Percentiles rank a stretch among this genome's conserved stretches.
Evolutionary conservation across 225 moss, liverwort and hornwort genomes (phyloP).

Genomic region (Physcomitrium patens): DNA sequence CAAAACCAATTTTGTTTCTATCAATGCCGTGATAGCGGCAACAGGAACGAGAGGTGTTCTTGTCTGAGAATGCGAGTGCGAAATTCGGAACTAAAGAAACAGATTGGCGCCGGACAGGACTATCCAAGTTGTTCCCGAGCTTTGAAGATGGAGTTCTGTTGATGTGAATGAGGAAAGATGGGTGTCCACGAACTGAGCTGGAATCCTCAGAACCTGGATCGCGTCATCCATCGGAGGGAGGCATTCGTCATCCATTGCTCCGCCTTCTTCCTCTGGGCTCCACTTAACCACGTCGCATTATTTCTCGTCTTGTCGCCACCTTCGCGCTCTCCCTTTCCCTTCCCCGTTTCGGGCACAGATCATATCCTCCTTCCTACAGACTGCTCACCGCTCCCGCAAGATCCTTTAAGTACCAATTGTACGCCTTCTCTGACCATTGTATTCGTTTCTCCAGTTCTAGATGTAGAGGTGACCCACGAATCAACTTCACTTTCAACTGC

Average conservation of each 20-base stretch:
- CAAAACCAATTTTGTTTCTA: not conserved
- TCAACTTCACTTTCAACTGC: not conserved
- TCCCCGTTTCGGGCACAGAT: not conserved
- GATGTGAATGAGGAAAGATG: not conserved
- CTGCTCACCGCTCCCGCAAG: not conserved
- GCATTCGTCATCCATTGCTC: not conserved
- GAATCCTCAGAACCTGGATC: not conserved
- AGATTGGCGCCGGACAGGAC: slow-evolving; percentile 1
- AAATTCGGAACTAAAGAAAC: not conserved
- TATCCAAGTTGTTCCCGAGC: slow-evolving; percentile 2
- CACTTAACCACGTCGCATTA: slow-evolving; percentile 14
- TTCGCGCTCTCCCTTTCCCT: slow-evolving; percentile 16
- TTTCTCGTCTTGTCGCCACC: not conserved
- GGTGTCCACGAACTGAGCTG: not conserved
- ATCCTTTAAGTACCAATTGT: not conserved
- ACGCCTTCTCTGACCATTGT: not conserved
- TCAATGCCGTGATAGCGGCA: not conserved
- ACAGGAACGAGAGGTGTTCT: not conserved
- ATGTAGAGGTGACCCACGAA: not conserved
- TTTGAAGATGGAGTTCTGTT: slow-evolving; percentile 4
- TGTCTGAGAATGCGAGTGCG: not conserved
- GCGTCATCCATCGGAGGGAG: not conserved
- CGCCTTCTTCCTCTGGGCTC: not conserved
- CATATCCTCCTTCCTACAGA: not conserved
- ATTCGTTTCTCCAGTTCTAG: not conserved